These are phyloP conservation scores for Cornus controversa DNA, from an alignment of 148 eudicot species.

Conservation along the genomic window DNA sequence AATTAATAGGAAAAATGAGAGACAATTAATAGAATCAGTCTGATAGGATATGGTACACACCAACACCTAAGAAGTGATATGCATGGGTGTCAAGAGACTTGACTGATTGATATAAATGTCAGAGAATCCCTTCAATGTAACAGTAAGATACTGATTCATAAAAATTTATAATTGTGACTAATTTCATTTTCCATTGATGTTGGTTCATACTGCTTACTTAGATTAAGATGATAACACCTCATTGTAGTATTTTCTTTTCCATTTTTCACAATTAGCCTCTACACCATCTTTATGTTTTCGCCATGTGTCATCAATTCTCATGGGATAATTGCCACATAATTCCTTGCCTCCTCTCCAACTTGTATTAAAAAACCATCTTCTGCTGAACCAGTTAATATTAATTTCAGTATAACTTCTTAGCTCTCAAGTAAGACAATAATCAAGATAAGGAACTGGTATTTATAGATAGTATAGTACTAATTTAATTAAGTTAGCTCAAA, in stretches of 20 bases:
- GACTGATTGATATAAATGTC: not conserved
- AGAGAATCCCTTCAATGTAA: not conserved
- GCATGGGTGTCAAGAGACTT: not conserved
- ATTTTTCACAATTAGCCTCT: not conserved
- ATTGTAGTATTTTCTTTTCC: not conserved
- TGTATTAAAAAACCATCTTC: no score
- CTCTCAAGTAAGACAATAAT: not conserved
- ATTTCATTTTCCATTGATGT: not conserved
- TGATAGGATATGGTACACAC: not conserved
- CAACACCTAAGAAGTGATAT: not conserved
- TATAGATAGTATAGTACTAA: constrained; percentile 1
- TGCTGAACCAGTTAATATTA: not conserved
- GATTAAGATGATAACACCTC: no score
- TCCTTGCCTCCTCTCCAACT: not conserved
- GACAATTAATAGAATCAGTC: not conserved
- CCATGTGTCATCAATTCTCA: not conserved
- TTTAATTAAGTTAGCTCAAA: not conserved
- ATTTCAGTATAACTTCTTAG: not conserved
- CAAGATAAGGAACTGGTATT: not conserved
- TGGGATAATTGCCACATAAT: not conserved
- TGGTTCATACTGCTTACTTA: no score
- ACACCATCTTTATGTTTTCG: no score
- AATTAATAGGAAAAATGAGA: not conserved
- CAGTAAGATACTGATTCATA: not conserved
- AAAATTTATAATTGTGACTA: no score